Evolutionary conservation across 1,139 yeast genomes (phyloP).

Genomic region (Zygoascus meyerae): DNA sequence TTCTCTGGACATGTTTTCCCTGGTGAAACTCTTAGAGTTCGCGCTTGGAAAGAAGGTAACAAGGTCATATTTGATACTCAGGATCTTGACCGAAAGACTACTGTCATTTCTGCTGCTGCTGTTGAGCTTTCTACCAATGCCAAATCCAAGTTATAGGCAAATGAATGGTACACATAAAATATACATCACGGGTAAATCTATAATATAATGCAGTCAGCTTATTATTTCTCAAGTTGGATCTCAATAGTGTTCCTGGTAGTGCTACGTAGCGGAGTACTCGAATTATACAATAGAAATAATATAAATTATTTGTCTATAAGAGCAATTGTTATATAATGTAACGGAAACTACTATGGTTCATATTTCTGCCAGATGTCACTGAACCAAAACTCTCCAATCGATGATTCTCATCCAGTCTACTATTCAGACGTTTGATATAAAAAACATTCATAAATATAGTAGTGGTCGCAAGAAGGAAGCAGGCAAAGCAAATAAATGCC

Average conservation of each 20-base stretch:
- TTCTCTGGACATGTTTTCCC: constrained; percentile 93
- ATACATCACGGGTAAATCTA: too few relatives aligned
- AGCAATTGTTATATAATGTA: constrained; percentile 20
- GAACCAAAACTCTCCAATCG: too few relatives aligned
- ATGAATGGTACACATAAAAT: neutral
- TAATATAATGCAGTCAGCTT: too few relatives aligned
- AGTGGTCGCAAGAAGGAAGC: constrained; percentile 17
- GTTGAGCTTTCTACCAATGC: constrained; percentile 46
- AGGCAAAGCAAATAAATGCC: constrained; percentile 23
- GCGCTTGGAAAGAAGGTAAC: constrained; percentile 77
- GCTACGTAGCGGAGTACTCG: too few relatives aligned
- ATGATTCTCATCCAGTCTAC: constrained; percentile 19
- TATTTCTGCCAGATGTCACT: too few relatives aligned
- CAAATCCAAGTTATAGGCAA: constrained; percentile 23
- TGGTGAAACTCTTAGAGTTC: constrained; percentile 82
- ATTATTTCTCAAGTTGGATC: too few relatives aligned
- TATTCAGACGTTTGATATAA: constrained; percentile 21
- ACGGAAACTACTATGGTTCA: constrained; percentile 19
- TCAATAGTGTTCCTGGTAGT: too few relatives aligned
- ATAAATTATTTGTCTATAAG: neutral
- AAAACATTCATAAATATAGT: constrained; percentile 18
- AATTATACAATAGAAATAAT: neutral
- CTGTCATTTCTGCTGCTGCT: constrained; percentile 87
- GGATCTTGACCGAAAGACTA: constrained; percentile 70
- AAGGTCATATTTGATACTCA: constrained; percentile 75